phyloP scores from a whole-genome alignment of 208 protist genomes.

The Eutreptiella sp. region DNA sequence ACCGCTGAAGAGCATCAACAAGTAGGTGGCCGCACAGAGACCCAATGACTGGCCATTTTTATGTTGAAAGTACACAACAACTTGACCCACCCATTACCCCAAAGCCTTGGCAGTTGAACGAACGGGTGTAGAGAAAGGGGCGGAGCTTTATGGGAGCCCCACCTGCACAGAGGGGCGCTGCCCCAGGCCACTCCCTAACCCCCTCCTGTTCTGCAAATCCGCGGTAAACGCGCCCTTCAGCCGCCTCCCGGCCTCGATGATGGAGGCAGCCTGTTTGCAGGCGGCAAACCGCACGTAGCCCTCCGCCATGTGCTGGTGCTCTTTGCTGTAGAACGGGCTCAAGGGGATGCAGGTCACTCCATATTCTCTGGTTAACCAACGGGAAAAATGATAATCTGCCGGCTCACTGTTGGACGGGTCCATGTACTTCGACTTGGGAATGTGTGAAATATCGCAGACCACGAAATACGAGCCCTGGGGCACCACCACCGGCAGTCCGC shows the following conservation, averaged over 20 bases:
- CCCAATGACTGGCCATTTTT: too few species aligned
- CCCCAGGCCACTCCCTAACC: too few species aligned
- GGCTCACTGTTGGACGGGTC: constrained; percentile 46
- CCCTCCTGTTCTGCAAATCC: too few species aligned
- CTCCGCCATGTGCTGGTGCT: constrained; percentile 47
- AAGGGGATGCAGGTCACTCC: constrained; percentile 75
- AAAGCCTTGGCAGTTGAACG: too few species aligned
- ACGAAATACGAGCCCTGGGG: constrained; percentile 75
- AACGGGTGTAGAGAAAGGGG: too few species aligned
- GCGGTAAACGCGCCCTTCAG: too few species aligned
- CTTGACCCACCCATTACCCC: too few species aligned
- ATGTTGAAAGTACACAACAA: too few species aligned
- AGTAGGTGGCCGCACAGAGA: too few species aligned
- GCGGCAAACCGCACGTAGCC: constrained; percentile 72
- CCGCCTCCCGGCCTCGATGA: constrained; percentile 42
- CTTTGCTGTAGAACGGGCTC: constrained; percentile 57
- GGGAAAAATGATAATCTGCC: constrained; percentile 73
- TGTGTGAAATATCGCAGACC: constrained; percentile 60
- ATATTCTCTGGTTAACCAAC: constrained; percentile 69
- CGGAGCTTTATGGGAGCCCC: too few species aligned
- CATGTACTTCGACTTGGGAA: constrained; percentile 58
- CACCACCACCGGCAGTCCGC: constrained; percentile 43
- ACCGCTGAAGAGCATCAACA: too few species aligned
- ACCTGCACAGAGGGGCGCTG: too few species aligned
- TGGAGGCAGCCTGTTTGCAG: constrained; percentile 68